phyloP scores from a whole-genome alignment of 1,139 yeast species.

The Magnusiomyces clavatus region DNA sequence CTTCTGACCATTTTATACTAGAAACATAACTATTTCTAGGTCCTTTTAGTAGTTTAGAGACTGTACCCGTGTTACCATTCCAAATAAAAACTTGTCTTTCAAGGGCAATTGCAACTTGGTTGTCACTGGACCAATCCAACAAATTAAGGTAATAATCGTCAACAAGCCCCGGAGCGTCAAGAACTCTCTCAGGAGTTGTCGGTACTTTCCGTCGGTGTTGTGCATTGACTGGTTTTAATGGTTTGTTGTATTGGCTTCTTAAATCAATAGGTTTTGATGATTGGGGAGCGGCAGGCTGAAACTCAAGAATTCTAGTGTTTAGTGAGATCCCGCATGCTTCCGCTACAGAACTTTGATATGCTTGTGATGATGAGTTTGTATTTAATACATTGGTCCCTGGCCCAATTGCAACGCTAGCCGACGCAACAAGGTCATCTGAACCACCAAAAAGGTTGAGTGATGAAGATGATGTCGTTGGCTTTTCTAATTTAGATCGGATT shows the following conservation, averaged over 20 bases:
- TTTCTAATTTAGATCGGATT: slow-evolving; percentile 36
- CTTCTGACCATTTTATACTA: slow-evolving; percentile 85
- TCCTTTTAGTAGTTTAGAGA: slow-evolving; percentile 60
- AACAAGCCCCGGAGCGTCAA: slow-evolving; percentile 92
- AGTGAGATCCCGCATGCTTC: slow-evolving; percentile 88
- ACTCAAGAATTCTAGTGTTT: slow-evolving; percentile 77
- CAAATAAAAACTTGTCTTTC: slow-evolving; percentile 82
- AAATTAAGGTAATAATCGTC: slow-evolving; percentile 90
- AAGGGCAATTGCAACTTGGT: slow-evolving; percentile 82
- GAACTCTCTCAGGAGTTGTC: slow-evolving; percentile 82
- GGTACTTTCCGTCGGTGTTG: slow-evolving; percentile 62
- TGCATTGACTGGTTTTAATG: slow-evolving; percentile 45
- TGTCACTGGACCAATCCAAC: slow-evolving; percentile 80
- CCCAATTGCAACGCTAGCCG: slow-evolving; percentile 18
- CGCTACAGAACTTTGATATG: slow-evolving; percentile 78
- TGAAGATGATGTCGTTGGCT: slow-evolving; percentile 11
- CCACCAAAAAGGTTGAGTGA: slow-evolving; percentile 3
- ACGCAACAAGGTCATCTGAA: slow-evolving; percentile 2
- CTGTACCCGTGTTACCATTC: slow-evolving; percentile 85
- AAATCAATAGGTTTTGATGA: slow-evolving; percentile 51
- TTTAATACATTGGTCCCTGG: slow-evolving; percentile 39
- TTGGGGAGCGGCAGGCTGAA: slow-evolving; percentile 82
- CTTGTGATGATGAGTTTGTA: slow-evolving; percentile 10
- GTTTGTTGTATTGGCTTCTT: slow-evolving; percentile 35
- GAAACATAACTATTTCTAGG: slow-evolving; percentile 42